Evolutionary conservation across 176 grass and related monocot genomes (phyloP).

Genomic region (Oryza brachyantha): DNA sequence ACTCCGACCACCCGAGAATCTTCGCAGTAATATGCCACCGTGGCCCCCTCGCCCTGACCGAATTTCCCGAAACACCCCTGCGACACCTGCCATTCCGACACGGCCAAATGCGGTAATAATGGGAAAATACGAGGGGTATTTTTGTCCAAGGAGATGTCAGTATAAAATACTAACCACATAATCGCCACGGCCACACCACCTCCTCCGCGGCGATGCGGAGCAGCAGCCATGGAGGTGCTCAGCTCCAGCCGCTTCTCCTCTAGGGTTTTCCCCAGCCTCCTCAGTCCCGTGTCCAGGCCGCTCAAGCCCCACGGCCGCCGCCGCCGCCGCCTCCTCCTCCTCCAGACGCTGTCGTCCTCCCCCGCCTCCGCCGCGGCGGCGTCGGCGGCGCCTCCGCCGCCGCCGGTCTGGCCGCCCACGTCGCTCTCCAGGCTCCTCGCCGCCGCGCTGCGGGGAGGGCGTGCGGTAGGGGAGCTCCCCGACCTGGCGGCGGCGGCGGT

Average conservation of each 20-base stretch:
- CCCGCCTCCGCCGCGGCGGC: not conserved
- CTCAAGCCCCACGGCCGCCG: not conserved
- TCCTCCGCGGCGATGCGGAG: conserved; percentile 55
- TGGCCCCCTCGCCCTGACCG: not conserved
- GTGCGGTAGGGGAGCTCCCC: conserved; percentile 48
- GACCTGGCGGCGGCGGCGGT: conserved; percentile 4
- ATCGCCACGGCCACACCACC: conserved; percentile 23
- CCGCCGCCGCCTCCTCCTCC: conserved; percentile 8
- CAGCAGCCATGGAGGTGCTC: conserved; percentile 69
- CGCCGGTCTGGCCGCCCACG: not conserved
- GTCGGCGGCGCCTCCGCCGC: not conserved
- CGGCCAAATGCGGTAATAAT: not conserved
- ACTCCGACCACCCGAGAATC: conserved; percentile 41
- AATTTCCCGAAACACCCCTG: not conserved
- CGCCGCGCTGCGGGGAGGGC: conserved; percentile 38
- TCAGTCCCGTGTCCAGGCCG: not conserved
- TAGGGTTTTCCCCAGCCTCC: conserved; percentile 40
- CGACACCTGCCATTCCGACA: rapidly evolving
- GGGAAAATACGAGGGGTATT: not conserved
- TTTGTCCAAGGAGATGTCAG: not conserved
- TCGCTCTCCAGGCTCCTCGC: conserved; percentile 24
- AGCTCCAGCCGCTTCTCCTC: conserved; percentile 54
- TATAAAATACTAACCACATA: not conserved
- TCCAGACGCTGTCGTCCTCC: conserved; percentile 5
- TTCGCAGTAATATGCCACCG: conserved; percentile 39